phyloP scores from a whole-genome alignment of 805 yeast species.

The Suhomyces sp. region DNA sequence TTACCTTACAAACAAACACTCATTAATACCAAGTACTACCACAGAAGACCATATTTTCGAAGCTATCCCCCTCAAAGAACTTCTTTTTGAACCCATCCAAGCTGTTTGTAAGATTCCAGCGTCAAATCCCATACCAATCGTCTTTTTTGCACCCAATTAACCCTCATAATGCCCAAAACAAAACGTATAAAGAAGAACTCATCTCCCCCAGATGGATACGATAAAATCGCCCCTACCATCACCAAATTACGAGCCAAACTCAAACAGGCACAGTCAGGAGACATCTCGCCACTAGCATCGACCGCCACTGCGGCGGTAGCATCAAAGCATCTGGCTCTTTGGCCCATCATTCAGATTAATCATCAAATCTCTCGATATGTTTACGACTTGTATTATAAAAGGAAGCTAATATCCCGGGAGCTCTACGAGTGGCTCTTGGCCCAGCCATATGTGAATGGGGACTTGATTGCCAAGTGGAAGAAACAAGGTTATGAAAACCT shows the following conservation, averaged over 20 bases:
- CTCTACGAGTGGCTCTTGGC: conserved; percentile 73
- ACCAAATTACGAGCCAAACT: conserved; percentile 57
- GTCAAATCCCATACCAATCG: no score
- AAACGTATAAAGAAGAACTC: conserved; percentile 12
- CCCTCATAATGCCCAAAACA: conserved; percentile 10
- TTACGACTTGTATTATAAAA: conserved; percentile 68
- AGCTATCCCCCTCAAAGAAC: no score
- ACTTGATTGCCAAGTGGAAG: conserved; percentile 78
- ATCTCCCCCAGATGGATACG: conserved; percentile 71
- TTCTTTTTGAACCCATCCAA: no score
- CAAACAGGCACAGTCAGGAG: conserved; percentile 48
- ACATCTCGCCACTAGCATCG: conserved; percentile 24
- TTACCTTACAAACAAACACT: background rate
- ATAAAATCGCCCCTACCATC: conserved; percentile 65
- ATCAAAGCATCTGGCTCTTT: conserved; percentile 54
- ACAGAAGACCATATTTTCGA: no score
- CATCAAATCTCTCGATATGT: conserved; percentile 77
- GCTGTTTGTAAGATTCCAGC: no score
- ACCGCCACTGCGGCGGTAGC: conserved; percentile 52
- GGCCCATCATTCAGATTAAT: conserved; percentile 69
- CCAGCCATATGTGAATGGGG: conserved; percentile 64
- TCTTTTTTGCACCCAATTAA: no score
- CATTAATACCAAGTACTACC: no score
- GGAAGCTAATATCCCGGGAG: conserved; percentile 63
- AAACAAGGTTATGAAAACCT: conserved; percentile 82